Conservation (phyloP, 768 basidiomycete genomes). For the Pluteus cervinus region DNA sequence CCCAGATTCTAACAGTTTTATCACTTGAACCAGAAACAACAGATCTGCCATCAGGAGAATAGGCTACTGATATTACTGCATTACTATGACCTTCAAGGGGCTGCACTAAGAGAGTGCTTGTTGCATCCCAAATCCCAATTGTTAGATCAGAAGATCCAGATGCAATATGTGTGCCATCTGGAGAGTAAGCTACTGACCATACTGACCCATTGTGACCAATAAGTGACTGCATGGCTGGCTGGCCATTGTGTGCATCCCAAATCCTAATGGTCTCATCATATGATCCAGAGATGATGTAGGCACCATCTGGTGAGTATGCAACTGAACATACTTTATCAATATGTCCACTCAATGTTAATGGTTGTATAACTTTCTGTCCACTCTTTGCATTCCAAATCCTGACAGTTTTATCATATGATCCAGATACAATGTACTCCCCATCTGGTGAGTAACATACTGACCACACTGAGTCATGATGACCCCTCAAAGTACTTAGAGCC, state of each 20-base stretch:
- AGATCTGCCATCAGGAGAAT: constrained; percentile 17
- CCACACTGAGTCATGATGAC: no score
- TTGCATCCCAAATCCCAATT: constrained; percentile 41
- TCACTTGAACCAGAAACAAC: constrained; percentile 9
- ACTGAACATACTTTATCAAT: constrained; percentile 5
- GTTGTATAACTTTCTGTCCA: constrained; percentile 14
- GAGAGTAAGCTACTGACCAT: no score
- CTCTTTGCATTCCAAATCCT: constrained; percentile 42
- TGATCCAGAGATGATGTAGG: constrained; percentile 12
- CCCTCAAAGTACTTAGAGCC: neutral
- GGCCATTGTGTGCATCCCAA: no score
- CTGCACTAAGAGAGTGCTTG: constrained; percentile 1
- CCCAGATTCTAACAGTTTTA: constrained; percentile 4
- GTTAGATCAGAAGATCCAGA: constrained; percentile 48
- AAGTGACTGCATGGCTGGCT: no score
- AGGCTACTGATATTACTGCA: constrained; percentile 11
- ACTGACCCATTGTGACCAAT: no score
- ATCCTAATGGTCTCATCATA: constrained; percentile 9
- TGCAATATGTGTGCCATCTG: constrained; percentile 38
- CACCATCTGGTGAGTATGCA: constrained; percentile 13
- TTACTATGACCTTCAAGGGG: constrained; percentile 4
- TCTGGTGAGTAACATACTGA: constrained; percentile 42
- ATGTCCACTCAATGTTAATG: constrained; percentile 10
- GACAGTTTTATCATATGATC: constrained; percentile 42
- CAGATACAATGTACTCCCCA: constrained; percentile 43